Conservation (phyloP, 495 filamentous ascomycete species). For the Acidomyces sp. region DNA sequence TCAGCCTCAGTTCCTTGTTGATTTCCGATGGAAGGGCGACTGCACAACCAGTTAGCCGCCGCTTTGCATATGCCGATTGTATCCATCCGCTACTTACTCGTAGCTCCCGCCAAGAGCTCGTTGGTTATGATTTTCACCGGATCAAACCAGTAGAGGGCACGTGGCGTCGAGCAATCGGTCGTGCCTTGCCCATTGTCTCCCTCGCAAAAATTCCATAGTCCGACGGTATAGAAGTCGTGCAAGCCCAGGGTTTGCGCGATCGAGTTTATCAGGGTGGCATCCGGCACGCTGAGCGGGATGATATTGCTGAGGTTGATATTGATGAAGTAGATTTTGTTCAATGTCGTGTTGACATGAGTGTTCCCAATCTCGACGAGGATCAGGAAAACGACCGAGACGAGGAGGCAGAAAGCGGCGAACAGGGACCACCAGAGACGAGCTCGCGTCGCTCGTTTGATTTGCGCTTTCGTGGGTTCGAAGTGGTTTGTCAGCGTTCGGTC, state of each 20-base stretch:
- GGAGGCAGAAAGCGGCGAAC: slow-evolving; percentile 54
- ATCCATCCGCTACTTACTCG: slow-evolving; percentile 40
- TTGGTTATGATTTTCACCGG: slow-evolving; percentile 64
- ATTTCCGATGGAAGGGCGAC: slow-evolving; percentile 68
- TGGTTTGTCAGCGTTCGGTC: slow-evolving; percentile 14
- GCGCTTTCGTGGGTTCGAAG: slow-evolving; percentile 21
- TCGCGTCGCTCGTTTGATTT: slow-evolving; percentile 42
- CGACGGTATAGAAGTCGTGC: slow-evolving; percentile 89
- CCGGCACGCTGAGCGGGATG: slow-evolving; percentile 61
- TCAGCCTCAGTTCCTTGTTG: slow-evolving; percentile 55
- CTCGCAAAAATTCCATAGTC: slow-evolving; percentile 81
- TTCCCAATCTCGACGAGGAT: slow-evolving; percentile 68
- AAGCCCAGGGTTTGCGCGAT: slow-evolving; percentile 80
- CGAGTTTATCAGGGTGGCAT: slow-evolving; percentile 65
- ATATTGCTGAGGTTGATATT: slow-evolving; percentile 73
- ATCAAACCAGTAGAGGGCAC: slow-evolving; percentile 75
- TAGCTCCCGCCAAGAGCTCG: slow-evolving; percentile 69
- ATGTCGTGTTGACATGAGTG: slow-evolving; percentile 42
- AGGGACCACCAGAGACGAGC: slow-evolving; percentile 42
- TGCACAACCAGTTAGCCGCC: slow-evolving; percentile 24
- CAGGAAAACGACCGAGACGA: slow-evolving; percentile 62
- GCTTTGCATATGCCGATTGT: no score
- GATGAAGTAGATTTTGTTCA: slow-evolving; percentile 65
- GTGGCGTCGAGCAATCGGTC: slow-evolving; percentile 56
- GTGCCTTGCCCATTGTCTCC: slow-evolving; percentile 62